phyloP scores from a whole-genome alignment of 345 rosid genomes.

The Hypericum androsaemum region DNA sequence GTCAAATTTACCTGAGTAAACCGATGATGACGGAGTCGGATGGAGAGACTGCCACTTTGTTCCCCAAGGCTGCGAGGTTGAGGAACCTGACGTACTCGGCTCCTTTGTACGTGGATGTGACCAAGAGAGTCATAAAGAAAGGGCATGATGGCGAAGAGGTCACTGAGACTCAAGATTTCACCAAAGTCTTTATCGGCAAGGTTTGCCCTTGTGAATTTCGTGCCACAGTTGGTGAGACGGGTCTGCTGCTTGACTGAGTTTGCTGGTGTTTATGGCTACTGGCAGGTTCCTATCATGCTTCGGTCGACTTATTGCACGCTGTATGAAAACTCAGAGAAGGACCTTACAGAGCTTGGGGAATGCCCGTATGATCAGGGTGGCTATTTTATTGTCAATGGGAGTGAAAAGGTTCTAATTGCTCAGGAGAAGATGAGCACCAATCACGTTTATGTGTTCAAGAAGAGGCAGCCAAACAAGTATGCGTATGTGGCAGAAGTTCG shows the following conservation, averaged over 20 bases:
- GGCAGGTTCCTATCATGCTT: conserved; percentile 94
- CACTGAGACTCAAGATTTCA: conserved; percentile 81
- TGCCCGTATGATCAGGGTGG: conserved; percentile 99
- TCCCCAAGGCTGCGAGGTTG: conserved; percentile 96
- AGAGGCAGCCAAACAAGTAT: conserved; percentile 93
- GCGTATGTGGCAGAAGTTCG: conserved; percentile 89
- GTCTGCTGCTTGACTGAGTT: conserved; percentile 1
- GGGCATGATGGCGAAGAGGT: conserved; percentile 99
- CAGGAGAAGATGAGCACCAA: conserved; percentile 99
- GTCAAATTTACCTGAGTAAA: conserved; percentile 94
- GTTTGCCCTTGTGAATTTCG: conserved; percentile 20
- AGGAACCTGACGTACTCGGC: conserved; percentile 94
- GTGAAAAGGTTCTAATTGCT: conserved; percentile 97
- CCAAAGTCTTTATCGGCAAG: conserved; percentile 95
- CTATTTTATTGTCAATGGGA: conserved; percentile 91
- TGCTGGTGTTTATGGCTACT: conserved; percentile 7
- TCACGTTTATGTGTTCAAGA: conserved; percentile 93
- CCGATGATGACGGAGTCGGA: conserved; percentile 99
- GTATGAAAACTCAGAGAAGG: conserved; percentile 87
- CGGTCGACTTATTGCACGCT: conserved; percentile 89
- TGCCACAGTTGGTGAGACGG: conserved; percentile 1
- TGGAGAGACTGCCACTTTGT: conserved; percentile 94
- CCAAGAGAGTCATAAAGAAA: conserved; percentile 85
- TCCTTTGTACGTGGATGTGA: conserved; percentile 88
- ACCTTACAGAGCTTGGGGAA: conserved; percentile 96